Conservation (phyloP, 2,329 filamentous ascomycete genomes). For the Ceratocystis lukuohia region DNA sequence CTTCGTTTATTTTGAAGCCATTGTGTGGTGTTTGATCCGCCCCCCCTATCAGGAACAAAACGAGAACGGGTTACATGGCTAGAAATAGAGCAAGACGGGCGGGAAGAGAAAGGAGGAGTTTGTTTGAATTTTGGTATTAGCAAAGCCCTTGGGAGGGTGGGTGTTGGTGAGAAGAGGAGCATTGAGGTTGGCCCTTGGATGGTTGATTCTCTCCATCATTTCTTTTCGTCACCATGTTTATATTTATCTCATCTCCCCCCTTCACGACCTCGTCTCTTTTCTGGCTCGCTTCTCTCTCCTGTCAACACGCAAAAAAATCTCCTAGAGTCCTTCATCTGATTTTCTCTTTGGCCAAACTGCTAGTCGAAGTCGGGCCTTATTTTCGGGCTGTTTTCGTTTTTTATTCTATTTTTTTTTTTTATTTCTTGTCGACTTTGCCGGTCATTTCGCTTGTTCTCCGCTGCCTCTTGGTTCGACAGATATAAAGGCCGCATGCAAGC, state of each 20-base stretch:
- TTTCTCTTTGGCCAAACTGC: slow-evolving; percentile 21
- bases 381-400: slow-evolving; percentile 15
- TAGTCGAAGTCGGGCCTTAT: slow-evolving; percentile 17
- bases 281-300: slow-evolving; percentile 8
- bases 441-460: background rate
- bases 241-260: background rate
- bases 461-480: too few species aligned
- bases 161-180: too few species aligned
- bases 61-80: background rate
- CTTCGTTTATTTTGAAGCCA: background rate
- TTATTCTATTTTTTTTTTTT: background rate
- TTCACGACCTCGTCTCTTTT: background rate
- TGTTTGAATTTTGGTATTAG: background rate
- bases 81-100: background rate
- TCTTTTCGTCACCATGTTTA: background rate
- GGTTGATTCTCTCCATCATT: background rate
- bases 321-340: slow-evolving; percentile 18
- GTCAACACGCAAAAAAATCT: slow-evolving; percentile 6
- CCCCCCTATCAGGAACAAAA: background rate
- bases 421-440: background rate
- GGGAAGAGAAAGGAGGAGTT: background rate
- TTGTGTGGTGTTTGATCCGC: background rate
- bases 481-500: too few species aligned
- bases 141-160: too few species aligned
- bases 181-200: background rate